phyloP scores from a whole-genome alignment of 495 filamentous ascomycete species.

The Penicillium canescens region DNA sequence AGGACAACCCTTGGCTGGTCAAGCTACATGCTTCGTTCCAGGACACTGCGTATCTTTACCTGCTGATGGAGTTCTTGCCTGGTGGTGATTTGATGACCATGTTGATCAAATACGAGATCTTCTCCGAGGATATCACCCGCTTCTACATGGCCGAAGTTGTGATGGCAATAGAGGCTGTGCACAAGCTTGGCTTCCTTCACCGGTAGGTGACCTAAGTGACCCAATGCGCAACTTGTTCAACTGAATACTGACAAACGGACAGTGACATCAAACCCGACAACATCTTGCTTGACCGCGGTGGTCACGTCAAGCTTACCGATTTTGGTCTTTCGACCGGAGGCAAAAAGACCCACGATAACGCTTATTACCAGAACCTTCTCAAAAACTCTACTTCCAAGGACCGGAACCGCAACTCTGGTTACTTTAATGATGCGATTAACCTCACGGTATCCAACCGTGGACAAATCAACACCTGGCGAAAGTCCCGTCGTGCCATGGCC shows the following conservation, averaged over 20 bases:
- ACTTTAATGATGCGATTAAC: constrained; percentile 94
- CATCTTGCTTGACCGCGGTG: constrained; percentile 90
- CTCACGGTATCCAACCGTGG: constrained; percentile 95
- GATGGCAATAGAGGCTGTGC: constrained; percentile 95
- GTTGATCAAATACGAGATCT: constrained; percentile 99
- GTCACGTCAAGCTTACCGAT: constrained; percentile 98
- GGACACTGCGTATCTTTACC: constrained; percentile 91
- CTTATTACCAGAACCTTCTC: constrained; percentile 96
- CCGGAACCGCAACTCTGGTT: constrained; percentile 78
- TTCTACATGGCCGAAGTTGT: constrained; percentile 99
- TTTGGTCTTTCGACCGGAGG: constrained; percentile 98
- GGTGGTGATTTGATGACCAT: constrained; percentile 99
- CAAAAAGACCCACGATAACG: constrained; percentile 95
- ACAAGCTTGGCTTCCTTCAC: constrained; percentile 97
- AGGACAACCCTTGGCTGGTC: constrained; percentile 97
- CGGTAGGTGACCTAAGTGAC: constrained; percentile 58
- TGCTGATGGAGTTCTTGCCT: constrained; percentile 99
- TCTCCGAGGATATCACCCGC: constrained; percentile 95
- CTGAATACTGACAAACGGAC: constrained; percentile 11
- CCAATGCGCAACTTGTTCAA: neutral
- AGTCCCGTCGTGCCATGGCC: constrained; percentile 89
- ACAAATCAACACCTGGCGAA: constrained; percentile 98
- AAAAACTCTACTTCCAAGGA: constrained; percentile 73
- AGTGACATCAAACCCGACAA: constrained; percentile 99
- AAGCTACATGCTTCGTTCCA: constrained; percentile 98